A percentile compares a stretch with the other conserved stretches of the same genome.
Conservation (phyloP, 2,329 filamentous ascomycete genomes). For the Penicillium occitanis region DNA sequence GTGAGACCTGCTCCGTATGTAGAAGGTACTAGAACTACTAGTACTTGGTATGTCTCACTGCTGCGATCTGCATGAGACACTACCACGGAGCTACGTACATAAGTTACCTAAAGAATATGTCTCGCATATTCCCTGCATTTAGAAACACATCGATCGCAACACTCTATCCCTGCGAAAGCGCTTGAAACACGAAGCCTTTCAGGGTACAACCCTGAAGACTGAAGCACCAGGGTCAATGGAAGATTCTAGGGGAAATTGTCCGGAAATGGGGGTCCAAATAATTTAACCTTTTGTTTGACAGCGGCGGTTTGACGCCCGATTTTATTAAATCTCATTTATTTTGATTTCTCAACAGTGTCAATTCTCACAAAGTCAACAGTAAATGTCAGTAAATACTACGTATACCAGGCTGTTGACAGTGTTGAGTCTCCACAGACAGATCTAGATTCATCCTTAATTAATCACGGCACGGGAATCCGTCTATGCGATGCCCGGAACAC, state of each 20-base stretch:
- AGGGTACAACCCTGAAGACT: background rate
- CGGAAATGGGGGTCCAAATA: background rate
- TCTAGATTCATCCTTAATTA: constrained; percentile 17
- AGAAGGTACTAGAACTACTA: background rate
- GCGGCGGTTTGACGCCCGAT: background rate
- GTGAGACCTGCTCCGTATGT: background rate
- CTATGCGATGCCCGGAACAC: background rate
- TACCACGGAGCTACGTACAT: background rate
- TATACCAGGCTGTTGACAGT: no score
- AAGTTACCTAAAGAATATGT: background rate
- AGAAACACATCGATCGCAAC: background rate
- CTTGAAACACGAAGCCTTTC: background rate
- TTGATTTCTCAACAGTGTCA: background rate
- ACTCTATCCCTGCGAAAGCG: background rate
- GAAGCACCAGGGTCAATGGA: no score
- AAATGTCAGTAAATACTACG: no score
- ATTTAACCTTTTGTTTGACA: background rate
- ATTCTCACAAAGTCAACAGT: background rate
- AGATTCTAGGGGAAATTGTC: background rate
- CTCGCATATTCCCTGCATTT: constrained; percentile 3
- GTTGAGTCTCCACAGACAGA: constrained; percentile 3
- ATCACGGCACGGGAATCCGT: background rate
- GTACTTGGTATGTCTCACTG: background rate
- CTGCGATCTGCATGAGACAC: background rate
- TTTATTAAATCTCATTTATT: background rate